Evolutionary conservation across 805 yeast genomes (phyloP).

Genomic region (Candida schatavii): DNA sequence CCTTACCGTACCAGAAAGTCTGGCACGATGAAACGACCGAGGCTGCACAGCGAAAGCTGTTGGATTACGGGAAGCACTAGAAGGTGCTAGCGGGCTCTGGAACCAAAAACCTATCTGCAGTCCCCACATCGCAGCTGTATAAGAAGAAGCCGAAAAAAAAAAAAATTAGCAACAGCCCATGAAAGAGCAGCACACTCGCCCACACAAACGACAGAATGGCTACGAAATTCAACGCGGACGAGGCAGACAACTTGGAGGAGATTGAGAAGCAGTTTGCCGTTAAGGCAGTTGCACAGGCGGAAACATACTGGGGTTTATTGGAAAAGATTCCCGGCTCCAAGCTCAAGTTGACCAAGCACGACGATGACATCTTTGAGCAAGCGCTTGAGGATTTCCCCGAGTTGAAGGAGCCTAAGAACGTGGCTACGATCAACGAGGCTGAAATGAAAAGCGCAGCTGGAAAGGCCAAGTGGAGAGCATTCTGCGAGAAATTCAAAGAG

Average conservation of each 20-base stretch:
- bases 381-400: constrained; percentile 84
- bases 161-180: not conserved
- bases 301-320: constrained; percentile 85
- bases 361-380: constrained; percentile 63
- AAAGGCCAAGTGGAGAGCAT: constrained; percentile 88
- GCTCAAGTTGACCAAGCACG: constrained; percentile 67
- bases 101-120: not conserved
- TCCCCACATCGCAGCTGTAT: not conserved
- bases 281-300: constrained; percentile 93
- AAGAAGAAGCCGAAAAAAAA: not conserved
- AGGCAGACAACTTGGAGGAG: constrained; percentile 85
- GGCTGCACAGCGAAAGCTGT: too few relatives aligned
- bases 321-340: constrained; percentile 74
- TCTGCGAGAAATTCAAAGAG: constrained; percentile 77
- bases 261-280: constrained; percentile 98
- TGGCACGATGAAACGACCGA: too few relatives aligned
- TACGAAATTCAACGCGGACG: constrained; percentile 69
- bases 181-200: not conserved
- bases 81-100: not conserved
- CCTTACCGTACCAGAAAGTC: too few relatives aligned
- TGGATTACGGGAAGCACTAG: not conserved
- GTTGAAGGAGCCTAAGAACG: constrained; percentile 57
- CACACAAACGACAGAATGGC: constrained; percentile 20
- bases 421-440: constrained; percentile 63
- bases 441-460: constrained; percentile 78